A percentile compares a stretch with the other conserved stretches of the same genome.
phyloP scores from a whole-genome alignment of 148 eudicot genomes.

The Diospyros lotus region DNA sequence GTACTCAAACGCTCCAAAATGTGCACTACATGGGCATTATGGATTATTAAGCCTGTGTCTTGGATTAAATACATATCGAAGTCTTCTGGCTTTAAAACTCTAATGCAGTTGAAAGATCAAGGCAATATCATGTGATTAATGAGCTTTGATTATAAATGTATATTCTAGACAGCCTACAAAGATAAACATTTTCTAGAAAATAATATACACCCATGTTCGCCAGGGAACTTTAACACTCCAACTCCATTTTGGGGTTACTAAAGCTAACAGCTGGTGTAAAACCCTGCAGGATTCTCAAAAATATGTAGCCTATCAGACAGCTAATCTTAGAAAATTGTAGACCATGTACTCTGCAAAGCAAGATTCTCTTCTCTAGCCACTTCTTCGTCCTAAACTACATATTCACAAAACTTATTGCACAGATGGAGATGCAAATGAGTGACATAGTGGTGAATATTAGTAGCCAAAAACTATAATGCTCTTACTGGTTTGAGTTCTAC shows the following conservation, averaged over 20 bases:
- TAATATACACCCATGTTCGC: not conserved
- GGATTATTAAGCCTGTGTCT: too few species aligned
- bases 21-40: too few species aligned
- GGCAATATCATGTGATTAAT: not conserved
- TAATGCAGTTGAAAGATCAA: not conserved
- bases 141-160: not conserved
- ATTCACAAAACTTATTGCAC: not conserved
- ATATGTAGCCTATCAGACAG: not conserved
- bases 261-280: not conserved
- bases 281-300: not conserved
- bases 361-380: not conserved
- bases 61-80: too few species aligned
- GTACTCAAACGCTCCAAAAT: not conserved
- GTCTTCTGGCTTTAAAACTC: not conserved
- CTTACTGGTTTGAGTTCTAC: not conserved
- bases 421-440: not conserved
- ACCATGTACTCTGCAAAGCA: not conserved
- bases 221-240: not conserved
- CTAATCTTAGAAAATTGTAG: slow-evolving; percentile 1
- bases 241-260: not conserved
- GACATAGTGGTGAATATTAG: not conserved
- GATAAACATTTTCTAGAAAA: not conserved
- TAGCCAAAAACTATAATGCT: not conserved
- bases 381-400: not conserved
- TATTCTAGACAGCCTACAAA: too few species aligned